Conservation (phyloP, 2,329 filamentous ascomycete species). For the Colletotrichum godetiae region DNA sequence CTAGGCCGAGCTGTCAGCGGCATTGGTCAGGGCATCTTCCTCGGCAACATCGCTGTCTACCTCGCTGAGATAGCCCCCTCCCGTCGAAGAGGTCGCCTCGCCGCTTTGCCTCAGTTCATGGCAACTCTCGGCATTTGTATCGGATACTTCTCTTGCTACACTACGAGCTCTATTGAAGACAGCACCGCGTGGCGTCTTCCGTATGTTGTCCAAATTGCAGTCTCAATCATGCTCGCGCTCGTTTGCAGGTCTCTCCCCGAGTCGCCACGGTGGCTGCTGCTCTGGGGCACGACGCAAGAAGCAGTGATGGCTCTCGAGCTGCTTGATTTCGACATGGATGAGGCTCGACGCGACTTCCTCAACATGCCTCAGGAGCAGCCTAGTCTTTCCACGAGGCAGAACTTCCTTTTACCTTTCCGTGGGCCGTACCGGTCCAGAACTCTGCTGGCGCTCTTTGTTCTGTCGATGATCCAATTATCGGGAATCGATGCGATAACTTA, state of each 20-base stretch:
- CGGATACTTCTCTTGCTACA: conserved; percentile 72
- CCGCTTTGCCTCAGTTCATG: conserved; percentile 64
- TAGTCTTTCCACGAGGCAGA: conserved; percentile 46
- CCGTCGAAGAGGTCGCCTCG: conserved; percentile 59
- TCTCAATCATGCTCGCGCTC: conserved; percentile 48
- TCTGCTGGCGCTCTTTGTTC: conserved; percentile 64
- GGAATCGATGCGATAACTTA: conserved; percentile 74
- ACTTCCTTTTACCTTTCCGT: conserved; percentile 46
- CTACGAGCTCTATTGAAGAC: conserved; percentile 53
- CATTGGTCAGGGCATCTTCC: conserved; percentile 67
- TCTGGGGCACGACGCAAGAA: conserved; percentile 57
- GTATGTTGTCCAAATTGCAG: conserved; percentile 60
- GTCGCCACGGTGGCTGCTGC: conserved; percentile 68
- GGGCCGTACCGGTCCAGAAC: conserved; percentile 59
- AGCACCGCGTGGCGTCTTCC: conserved; percentile 68
- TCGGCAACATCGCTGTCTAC: conserved; percentile 68
- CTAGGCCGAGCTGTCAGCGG: conserved; percentile 66
- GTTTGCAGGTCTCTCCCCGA: conserved; percentile 59
- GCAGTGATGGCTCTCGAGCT: conserved; percentile 54
- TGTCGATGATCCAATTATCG: conserved; percentile 69
- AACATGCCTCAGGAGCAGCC: conserved; percentile 40
- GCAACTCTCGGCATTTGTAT: conserved; percentile 60
- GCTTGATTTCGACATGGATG: conserved; percentile 55
- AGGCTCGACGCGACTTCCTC: conserved; percentile 61
- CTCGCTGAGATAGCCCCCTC: conserved; percentile 71